Evolutionary conservation across 371 early-diverging fungal genomes (phyloP).

Genomic region (Zychaea mexicana): DNA sequence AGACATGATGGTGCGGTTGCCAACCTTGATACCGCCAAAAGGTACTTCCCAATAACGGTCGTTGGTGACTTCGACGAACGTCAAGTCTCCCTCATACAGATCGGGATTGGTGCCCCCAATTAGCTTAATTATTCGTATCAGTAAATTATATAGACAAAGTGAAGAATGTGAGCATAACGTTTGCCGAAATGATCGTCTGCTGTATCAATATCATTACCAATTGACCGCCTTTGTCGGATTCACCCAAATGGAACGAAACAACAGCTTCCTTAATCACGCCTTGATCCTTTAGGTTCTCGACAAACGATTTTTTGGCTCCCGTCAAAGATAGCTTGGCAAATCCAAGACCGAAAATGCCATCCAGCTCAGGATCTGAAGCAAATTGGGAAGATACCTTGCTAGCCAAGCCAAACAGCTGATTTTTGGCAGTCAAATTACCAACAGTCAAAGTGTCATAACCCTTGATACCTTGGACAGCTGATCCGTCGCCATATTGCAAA

Average conservation of each 20-base stretch:
- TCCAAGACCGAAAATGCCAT: slow-evolving; percentile 40
- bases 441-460: slow-evolving; percentile 33
- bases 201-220: slow-evolving; percentile 6
- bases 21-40: slow-evolving; percentile 23
- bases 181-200: no score
- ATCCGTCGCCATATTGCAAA: slow-evolving; percentile 56
- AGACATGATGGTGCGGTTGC: slow-evolving; percentile 1
- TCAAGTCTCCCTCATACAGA: slow-evolving; percentile 30
- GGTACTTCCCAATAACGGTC: slow-evolving; percentile 43
- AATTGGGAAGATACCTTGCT: slow-evolving; percentile 16
- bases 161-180: no score
- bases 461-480: slow-evolving; percentile 37
- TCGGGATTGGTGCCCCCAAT: slow-evolving; percentile 19
- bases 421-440: slow-evolving; percentile 20
- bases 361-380: slow-evolving; percentile 7
- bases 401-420: slow-evolving; percentile 33
- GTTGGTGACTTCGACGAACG: slow-evolving; percentile 27
- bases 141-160: background rate
- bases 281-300: slow-evolving; percentile 13
- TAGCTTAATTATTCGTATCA: slow-evolving; percentile 4
- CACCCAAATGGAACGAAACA: slow-evolving; percentile 21
- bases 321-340: slow-evolving; percentile 25
- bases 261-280: slow-evolving; percentile 18
- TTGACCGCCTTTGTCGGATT: slow-evolving; percentile 21
- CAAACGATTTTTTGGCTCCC: slow-evolving; percentile 10